Percentiles rank a stretch among this genome's conserved stretches.
These are phyloP conservation scores for Ploettnerulaceae sp. DNA, from an alignment of 2,329 filamentous ascomycete species.

Conservation along the genomic window DNA sequence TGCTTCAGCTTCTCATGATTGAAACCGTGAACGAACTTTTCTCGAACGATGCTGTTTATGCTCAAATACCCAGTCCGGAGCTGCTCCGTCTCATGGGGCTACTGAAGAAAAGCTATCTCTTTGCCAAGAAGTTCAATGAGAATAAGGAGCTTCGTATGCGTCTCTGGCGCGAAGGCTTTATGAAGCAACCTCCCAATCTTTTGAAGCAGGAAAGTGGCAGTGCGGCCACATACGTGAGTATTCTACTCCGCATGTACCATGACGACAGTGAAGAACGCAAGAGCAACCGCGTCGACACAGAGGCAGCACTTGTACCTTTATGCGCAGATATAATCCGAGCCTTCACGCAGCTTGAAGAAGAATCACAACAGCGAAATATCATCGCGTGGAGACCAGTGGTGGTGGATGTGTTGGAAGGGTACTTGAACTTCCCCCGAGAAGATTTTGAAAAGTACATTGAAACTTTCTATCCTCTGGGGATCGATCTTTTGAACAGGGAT, in stretches of 20 bases:
- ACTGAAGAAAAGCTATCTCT: conserved; percentile 93
- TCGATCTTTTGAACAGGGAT: conserved; percentile 79
- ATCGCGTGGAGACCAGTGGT: conserved; percentile 96
- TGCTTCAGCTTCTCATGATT: conserved; percentile 96
- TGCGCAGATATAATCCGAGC: conserved; percentile 90
- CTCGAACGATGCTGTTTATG: conserved; percentile 92
- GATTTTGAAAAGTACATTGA: conserved; percentile 77
- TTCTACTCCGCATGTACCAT: conserved; percentile 95
- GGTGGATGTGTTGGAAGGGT: conserved; percentile 93
- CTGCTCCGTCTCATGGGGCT: conserved; percentile 89
- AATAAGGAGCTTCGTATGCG: conserved; percentile 93
- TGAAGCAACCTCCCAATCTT: conserved; percentile 97
- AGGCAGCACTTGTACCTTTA: conserved; percentile 86
- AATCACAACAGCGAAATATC: conserved; percentile 95
- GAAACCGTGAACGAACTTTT: conserved; percentile 99
- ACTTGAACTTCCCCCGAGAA: conserved; percentile 72
- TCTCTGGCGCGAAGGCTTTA: conserved; percentile 96
- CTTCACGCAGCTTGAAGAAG: conserved; percentile 84
- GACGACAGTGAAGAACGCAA: conserved; percentile 80
- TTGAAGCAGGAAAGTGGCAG: conserved; percentile 94
- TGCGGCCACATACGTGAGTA: conserved; percentile 91
- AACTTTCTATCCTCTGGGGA: conserved; percentile 79
- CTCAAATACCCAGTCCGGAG: conserved; percentile 84
- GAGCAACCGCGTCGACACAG: conserved; percentile 74
- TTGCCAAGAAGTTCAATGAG: conserved; percentile 95